Conservation (phyloP, 148 eudicot genomes). For the Vaccinium myrtillus region DNA sequence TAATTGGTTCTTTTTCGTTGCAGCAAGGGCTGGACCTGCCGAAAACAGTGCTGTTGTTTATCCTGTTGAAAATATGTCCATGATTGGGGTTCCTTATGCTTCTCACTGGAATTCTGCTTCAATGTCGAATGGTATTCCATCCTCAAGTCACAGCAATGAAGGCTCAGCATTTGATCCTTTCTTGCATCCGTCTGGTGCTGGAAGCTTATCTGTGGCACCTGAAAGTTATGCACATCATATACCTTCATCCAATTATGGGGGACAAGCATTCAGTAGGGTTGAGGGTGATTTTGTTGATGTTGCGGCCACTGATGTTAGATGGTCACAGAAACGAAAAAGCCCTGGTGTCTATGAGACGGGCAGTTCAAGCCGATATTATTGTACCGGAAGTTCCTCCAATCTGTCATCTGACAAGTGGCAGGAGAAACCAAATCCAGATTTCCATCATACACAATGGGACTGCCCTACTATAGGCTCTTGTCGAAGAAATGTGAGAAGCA, state of each 20-base stretch:
- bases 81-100: conserved; percentile 45
- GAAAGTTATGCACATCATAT: conserved; percentile 59
- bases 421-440: conserved; percentile 53
- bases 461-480: conserved; percentile 31
- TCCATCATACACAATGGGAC: conserved; percentile 55
- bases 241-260: conserved; percentile 60
- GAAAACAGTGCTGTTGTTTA: conserved; percentile 50
- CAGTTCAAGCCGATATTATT: conserved; percentile 54
- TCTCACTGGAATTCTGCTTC: conserved; percentile 56
- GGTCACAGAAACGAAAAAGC: conserved; percentile 67
- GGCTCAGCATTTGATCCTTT: conserved; percentile 48
- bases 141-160: conserved; percentile 44
- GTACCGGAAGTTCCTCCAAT: conserved; percentile 60
- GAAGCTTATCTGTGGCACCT: conserved; percentile 38
- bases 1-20: conserved; percentile 15
- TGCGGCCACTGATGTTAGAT: conserved; percentile 45
- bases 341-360: conserved; percentile 58
- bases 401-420: conserved; percentile 47
- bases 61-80: conserved; percentile 52
- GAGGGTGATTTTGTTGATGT: conserved; percentile 56
- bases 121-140: conserved; percentile 43
- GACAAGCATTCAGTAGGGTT: conserved; percentile 30
- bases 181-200: conserved; percentile 45
- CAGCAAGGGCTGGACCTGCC: conserved; percentile 49
- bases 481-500: conserved; percentile 79